Conservation (phyloP, 129 eudicot species). For the Silybum marianum region DNA sequence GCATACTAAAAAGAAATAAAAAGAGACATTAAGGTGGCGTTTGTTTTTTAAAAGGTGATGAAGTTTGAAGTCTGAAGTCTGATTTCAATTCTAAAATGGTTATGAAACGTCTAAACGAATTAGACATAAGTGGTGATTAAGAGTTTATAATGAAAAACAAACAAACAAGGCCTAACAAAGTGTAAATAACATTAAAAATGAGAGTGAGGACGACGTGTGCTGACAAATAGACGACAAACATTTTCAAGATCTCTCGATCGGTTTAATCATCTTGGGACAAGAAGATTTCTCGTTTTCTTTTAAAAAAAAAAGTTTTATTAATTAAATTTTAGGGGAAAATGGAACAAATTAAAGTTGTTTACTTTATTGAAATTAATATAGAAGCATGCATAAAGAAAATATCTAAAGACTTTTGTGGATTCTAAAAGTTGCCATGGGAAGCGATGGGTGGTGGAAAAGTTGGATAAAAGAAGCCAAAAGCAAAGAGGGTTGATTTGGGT, state of each 20-base stretch:
- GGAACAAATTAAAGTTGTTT: not conserved
- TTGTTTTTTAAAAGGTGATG: no score
- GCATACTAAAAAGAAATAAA: no score
- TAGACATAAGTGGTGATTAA: no score
- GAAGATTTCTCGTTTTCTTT: not conserved
- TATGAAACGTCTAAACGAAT: no score
- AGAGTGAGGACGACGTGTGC: no score
- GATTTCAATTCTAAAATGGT: no score
- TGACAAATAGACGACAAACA: not conserved
- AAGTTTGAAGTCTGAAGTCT: no score
- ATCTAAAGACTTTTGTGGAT: slow-evolving; percentile 3
- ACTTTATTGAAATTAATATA: not conserved
- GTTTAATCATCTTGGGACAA: not conserved
- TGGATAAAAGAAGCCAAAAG: slow-evolving; percentile 32
- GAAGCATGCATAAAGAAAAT: not conserved
- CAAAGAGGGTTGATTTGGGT: slow-evolving; percentile 34
- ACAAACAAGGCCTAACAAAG: no score
- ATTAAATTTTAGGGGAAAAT: not conserved
- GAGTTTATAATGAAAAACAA: no score
- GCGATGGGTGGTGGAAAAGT: slow-evolving; percentile 38
- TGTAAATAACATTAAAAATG: no score
- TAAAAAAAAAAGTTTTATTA: not conserved
- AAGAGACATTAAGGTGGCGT: no score
- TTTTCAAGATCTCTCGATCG: not conserved
- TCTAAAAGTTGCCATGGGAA: slow-evolving; percentile 25